Evolutionary conservation across 1,284 basidiomycete species (phyloP), one percentile per base, ranked within the genome.

Genomic region (Pyrrhoderma noxium): DNA sequence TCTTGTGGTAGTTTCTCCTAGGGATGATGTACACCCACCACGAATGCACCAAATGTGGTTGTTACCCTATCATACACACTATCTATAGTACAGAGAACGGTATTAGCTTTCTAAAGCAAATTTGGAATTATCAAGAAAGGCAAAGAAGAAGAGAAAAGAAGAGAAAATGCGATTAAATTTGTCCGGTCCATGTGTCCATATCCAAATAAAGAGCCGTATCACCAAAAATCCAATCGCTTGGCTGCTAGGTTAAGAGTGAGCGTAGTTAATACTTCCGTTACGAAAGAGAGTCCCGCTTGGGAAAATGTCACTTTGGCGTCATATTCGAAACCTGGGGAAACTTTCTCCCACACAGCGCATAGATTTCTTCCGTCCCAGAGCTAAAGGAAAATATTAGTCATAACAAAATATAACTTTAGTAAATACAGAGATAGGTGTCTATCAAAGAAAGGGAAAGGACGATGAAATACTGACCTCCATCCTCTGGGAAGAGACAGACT

Each of bases 391-490:
- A 45, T 39, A 16, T 36, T 16, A 46, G 39, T 27, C 19, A 18
- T 23, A 34, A 16, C 40, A 13, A 35, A 19, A 25, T 25, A 13
- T 11, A 9, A 16, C 35, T 37, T 37, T 11, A 37, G 35, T 16
- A 37, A 37, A 37, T 9, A 16, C 16, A n/a, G 21, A 36, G 14
- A 46, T 27, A 40, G 18, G 31, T 27, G 35, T 53, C 54, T 56
- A 40, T 22, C 16, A 16, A 4, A 16, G 34, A 42, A 25, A 35
- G 34, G 34, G 25, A 21, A 45, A 23, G 31, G 63, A 71, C 11
- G 27, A 25, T 14, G 27, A 44, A 14, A 27, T 23, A 46, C 42
- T 42, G 56, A 85, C 85, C 79, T 88, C 85, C 73, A 85, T 78
- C 52, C 75, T 72, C 51, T 74, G 67, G 14, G 74, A 65, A 23